These are phyloP conservation scores for Pulveroboletus frians DNA, from an alignment of 768 basidiomycete species.

Conservation along the genomic window DNA sequence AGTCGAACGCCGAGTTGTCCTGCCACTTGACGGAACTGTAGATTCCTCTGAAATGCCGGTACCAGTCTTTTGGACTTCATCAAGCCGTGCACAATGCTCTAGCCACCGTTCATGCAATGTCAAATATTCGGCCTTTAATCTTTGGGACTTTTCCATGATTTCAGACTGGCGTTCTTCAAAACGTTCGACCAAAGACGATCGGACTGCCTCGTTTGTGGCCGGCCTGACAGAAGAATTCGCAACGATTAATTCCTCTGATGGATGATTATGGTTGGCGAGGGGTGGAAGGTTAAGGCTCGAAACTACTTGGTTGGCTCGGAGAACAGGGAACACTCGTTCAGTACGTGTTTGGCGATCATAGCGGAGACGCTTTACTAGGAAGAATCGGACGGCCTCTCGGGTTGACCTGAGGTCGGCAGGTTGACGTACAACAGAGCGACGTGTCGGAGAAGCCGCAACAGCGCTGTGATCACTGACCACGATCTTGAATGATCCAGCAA, in stretches of 20 bases:
- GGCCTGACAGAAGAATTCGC: slow-evolving; percentile 34
- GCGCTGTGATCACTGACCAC: slow-evolving; percentile 28
- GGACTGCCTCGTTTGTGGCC: slow-evolving; percentile 36
- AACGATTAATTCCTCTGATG: slow-evolving; percentile 45
- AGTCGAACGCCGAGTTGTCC: slow-evolving; percentile 71
- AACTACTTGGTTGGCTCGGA: slow-evolving; percentile 53
- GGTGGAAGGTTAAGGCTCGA: slow-evolving; percentile 29
- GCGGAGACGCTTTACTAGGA: slow-evolving; percentile 56
- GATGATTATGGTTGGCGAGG: slow-evolving; percentile 36
- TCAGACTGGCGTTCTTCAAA: slow-evolving; percentile 49
- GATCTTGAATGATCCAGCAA: slow-evolving; percentile 17
- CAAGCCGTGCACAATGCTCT: slow-evolving; percentile 63
- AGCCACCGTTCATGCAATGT: slow-evolving; percentile 68
- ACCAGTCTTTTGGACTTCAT: slow-evolving; percentile 39
- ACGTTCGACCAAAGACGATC: slow-evolving; percentile 47
- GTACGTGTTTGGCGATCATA: slow-evolving; percentile 56
- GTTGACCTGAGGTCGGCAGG: slow-evolving; percentile 35
- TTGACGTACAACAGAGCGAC: slow-evolving; percentile 7
- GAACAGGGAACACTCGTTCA: slow-evolving; percentile 58
- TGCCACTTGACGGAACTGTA: slow-evolving; percentile 36
- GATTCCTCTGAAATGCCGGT: slow-evolving; percentile 34
- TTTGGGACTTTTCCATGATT: slow-evolving; percentile 49
- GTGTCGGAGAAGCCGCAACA: slow-evolving; percentile 6
- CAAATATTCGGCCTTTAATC: slow-evolving; percentile 62
- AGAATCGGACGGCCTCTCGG: slow-evolving; percentile 57